These are phyloP conservation scores for Bryum argenteum DNA, from an alignment of 225 moss, liverwort and hornwort species.

Conservation along the genomic window DNA sequence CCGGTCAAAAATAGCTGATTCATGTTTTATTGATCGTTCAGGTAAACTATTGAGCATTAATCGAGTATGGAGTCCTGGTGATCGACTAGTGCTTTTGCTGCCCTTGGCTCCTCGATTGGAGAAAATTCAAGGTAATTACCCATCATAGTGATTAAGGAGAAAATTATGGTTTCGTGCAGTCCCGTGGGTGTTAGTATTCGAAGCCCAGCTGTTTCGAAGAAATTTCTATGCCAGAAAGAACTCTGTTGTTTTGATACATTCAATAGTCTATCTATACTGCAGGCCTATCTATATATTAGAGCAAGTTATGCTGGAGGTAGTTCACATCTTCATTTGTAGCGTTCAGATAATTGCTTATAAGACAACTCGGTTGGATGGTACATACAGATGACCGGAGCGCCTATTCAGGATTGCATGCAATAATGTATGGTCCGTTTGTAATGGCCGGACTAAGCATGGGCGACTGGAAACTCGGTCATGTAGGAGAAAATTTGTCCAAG, in stretches of 20 bases:
- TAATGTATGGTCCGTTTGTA: constrained; percentile 83
- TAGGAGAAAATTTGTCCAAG: constrained; percentile 40
- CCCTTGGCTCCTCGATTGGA: constrained; percentile 62
- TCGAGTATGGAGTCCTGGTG: constrained; percentile 65
- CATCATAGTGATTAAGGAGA: not conserved
- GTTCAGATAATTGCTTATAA: constrained; percentile 19
- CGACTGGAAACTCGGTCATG: constrained; percentile 59
- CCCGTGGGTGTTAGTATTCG: constrained; percentile 11
- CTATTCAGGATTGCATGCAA: constrained; percentile 70
- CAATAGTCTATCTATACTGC: not conserved
- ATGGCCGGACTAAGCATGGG: constrained; percentile 78
- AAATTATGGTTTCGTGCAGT: not conserved
- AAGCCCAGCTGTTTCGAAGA: constrained; percentile 9
- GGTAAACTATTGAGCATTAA: constrained; percentile 64
- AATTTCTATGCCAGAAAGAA: not conserved
- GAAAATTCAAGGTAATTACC: constrained; percentile 78
- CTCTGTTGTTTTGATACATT: not conserved
- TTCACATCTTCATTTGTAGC: not conserved
- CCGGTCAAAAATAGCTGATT: constrained; percentile 19
- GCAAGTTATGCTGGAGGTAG: not conserved
- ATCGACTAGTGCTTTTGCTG: constrained; percentile 57
- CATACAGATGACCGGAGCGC: constrained; percentile 67
- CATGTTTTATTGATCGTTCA: constrained; percentile 32
- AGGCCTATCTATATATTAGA: not conserved
- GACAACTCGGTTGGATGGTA: constrained; percentile 29